A percentile compares a stretch with the other conserved stretches of the same genome.
Conservation (phyloP, 2,329 filamentous ascomycete genomes). For the Parastagonospora avenae region DNA sequence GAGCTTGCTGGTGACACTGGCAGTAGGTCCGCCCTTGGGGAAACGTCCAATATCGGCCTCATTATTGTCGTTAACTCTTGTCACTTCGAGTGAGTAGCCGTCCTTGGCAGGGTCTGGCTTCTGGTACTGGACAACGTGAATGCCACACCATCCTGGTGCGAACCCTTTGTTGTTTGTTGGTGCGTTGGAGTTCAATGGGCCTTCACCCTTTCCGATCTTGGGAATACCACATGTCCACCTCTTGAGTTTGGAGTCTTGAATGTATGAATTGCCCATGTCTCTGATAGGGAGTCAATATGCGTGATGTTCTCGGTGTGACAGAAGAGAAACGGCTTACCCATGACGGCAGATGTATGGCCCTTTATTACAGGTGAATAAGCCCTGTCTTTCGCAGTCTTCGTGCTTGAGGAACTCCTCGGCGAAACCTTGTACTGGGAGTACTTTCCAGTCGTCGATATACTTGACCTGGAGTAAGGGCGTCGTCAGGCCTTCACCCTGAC, state of each 20-base stretch:
- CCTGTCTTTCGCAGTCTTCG: no score
- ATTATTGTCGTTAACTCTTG: conserved; percentile 7
- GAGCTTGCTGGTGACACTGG: conserved; percentile 6
- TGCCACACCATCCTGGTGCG: conserved; percentile 7
- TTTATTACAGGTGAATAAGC: no score
- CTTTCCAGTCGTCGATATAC: conserved; percentile 5
- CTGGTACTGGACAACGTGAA: conserved; percentile 12
- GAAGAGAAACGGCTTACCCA: no score
- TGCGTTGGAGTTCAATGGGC: conserved; percentile 6
- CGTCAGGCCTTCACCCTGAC: conserved; percentile 9
- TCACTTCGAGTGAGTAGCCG: conserved; percentile 7
- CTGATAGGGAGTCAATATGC: background rate
- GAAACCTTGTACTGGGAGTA: background rate
- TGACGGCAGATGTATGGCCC: no score
- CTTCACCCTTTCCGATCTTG: conserved; percentile 6
- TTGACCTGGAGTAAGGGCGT: conserved; percentile 11
- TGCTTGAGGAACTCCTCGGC: no score
- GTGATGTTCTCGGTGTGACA: no score
- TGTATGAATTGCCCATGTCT: background rate
- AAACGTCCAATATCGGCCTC: conserved; percentile 6
- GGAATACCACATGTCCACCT: conserved; percentile 11
- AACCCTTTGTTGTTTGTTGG: conserved; percentile 6
- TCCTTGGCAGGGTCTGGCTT: conserved; percentile 14
- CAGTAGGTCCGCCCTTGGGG: background rate
- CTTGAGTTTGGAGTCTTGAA: background rate